Percentiles rank a stretch among this genome's conserved stretches.
phyloP scores from a whole-genome alignment of 805 yeast genomes.

The Saccharomycopsis vini region DNA sequence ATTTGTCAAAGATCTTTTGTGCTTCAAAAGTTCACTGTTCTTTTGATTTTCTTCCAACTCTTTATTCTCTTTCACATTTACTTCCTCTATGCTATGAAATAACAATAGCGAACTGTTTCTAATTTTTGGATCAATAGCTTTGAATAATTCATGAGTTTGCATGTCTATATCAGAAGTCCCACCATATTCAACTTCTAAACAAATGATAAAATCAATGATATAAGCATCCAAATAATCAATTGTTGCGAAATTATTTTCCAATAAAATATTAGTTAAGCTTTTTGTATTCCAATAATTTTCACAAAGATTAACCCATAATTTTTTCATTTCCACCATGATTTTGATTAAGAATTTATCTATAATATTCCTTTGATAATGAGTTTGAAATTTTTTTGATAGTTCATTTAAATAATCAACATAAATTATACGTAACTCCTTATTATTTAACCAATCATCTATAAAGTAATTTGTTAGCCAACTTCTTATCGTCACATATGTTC shows the following conservation, averaged over 20 bases:
- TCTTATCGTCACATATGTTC: constrained; percentile 80
- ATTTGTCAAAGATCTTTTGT: too few relatives aligned
- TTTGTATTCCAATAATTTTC: constrained; percentile 7
- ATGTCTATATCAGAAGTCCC: background rate
- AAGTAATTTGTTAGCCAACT: constrained; percentile 89
- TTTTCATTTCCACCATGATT: constrained; percentile 38
- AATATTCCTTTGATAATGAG: constrained; percentile 17
- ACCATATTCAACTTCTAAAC: constrained; percentile 1
- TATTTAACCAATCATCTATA: constrained; percentile 67
- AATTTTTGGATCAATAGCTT: constrained; percentile 5
- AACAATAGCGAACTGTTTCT: constrained; percentile 4
- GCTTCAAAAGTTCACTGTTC: too few relatives aligned
- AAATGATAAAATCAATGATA: background rate
- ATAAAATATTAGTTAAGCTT: background rate
- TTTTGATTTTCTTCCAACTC: too few relatives aligned
- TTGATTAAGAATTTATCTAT: constrained; percentile 26
- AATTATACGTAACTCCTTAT: constrained; percentile 36
- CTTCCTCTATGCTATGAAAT: too few relatives aligned
- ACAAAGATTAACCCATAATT: constrained; percentile 37
- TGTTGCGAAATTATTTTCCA: background rate
- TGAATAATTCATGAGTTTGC: background rate
- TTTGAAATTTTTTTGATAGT: constrained; percentile 15
- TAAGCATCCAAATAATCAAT: background rate
- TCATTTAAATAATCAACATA: constrained; percentile 37
- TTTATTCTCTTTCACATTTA: too few relatives aligned